These are phyloP conservation scores for Barnettozyma salicaria DNA, from an alignment of 805 yeast species.

Conservation along the genomic window DNA sequence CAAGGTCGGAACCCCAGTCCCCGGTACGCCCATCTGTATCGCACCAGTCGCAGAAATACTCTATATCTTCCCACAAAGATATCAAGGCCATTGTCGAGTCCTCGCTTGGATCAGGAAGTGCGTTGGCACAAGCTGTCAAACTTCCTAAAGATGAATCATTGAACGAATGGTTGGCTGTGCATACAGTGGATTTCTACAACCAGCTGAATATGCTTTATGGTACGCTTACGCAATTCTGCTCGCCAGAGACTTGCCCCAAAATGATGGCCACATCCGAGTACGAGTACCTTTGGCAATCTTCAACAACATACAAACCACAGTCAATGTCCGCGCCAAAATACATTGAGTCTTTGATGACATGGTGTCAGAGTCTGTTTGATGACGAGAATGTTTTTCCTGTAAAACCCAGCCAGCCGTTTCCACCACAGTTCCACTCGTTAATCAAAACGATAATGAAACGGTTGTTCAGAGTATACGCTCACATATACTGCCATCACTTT, in stretches of 20 bases:
- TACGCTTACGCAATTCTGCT: conserved; percentile 92
- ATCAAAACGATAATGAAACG: conserved; percentile 87
- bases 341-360: conserved; percentile 86
- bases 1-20: conserved; percentile 2
- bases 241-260: conserved; percentile 89
- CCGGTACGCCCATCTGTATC: conserved; percentile 2
- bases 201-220: conserved; percentile 96
- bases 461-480: conserved; percentile 91
- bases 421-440: conserved; percentile 70
- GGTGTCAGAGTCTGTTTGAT: conserved; percentile 92
- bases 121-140: conserved; percentile 86
- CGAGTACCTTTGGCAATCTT: conserved; percentile 95
- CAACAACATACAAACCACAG: conserved; percentile 62
- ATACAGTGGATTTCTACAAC: conserved; percentile 94
- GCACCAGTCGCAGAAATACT: conserved; percentile 20
- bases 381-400: conserved; percentile 88
- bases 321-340: conserved; percentile 93
- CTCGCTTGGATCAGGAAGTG: conserved; percentile 88
- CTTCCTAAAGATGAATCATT: conserved; percentile 88
- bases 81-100: conserved; percentile 89
- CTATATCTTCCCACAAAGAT: conserved; percentile 56
- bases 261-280: conserved; percentile 98
- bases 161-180: conserved; percentile 95
- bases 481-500: conserved; percentile 95
- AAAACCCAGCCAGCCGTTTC: conserved; percentile 87